Percentiles rank a stretch among this genome's conserved stretches.
These are phyloP conservation scores for Fusarium udum DNA, from an alignment of 2,329 filamentous ascomycete species.

Conservation along the genomic window DNA sequence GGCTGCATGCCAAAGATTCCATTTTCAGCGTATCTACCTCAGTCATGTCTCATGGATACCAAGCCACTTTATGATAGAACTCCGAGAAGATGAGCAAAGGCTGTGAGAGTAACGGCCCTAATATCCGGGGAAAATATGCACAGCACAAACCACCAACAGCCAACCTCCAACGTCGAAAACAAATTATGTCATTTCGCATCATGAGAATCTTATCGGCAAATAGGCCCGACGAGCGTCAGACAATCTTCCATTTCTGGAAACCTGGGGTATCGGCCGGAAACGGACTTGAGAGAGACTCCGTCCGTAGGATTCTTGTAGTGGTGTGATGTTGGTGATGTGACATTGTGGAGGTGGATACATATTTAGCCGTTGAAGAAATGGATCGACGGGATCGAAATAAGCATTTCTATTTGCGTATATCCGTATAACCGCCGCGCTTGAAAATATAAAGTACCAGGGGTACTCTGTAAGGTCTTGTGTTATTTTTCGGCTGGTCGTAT, in stretches of 20 bases:
- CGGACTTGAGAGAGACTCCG: constrained; percentile 9
- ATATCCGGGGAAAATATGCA: no score
- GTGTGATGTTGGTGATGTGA: not conserved
- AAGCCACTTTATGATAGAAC: fast-evolving
- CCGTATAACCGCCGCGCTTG: not conserved
- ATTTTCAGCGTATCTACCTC: not conserved
- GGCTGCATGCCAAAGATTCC: fast-evolving
- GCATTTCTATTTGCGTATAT: not conserved
- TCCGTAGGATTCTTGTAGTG: constrained; percentile 6
- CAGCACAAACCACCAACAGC: no score
- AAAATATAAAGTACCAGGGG: no score
- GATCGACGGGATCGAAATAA: not conserved
- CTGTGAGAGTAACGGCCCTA: fast-evolving
- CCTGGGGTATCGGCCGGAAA: constrained; percentile 23
- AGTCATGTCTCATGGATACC: not conserved
- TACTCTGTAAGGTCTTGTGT: not conserved
- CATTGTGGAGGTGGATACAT: not conserved
- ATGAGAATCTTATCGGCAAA: not conserved
- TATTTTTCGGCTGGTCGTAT: fast-evolving
- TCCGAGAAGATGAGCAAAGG: not conserved
- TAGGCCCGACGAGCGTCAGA: not conserved
- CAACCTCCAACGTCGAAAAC: no score
- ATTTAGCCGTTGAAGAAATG: not conserved
- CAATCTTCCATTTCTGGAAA: not conserved
- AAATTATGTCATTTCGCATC: not conserved